phyloP scores from a whole-genome alignment of 495 filamentous ascomycete genomes.

The Xylaria castorea region DNA sequence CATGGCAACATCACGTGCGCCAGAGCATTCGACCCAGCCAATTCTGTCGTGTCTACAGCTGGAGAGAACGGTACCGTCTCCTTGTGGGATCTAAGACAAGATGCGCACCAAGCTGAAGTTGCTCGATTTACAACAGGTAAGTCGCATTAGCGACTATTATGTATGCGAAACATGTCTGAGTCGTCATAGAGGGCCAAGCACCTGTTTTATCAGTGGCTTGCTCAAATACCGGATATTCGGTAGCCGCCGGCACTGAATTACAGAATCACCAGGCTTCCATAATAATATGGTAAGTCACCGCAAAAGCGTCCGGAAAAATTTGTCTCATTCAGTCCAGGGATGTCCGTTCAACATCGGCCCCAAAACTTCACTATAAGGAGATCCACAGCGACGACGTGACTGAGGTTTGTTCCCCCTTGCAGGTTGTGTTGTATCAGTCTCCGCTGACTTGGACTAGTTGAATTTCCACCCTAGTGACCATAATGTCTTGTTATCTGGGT shows the following conservation, averaged over 20 bases:
- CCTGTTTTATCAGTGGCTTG: constrained; percentile 75
- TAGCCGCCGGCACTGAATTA: constrained; percentile 83
- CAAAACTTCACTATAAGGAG: constrained; percentile 73
- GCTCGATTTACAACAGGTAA: constrained; percentile 55
- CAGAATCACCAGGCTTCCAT: constrained; percentile 74
- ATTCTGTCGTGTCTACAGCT: constrained; percentile 59
- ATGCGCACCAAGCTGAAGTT: constrained; percentile 41
- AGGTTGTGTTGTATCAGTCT: not conserved
- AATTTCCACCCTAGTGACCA: constrained; percentile 71
- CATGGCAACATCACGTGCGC: constrained; percentile 66
- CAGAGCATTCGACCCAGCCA: constrained; percentile 50
- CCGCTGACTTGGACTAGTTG: constrained; percentile 52
- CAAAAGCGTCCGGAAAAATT: not conserved
- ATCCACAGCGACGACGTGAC: constrained; percentile 94
- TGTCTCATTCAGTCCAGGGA: constrained; percentile 60
- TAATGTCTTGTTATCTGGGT: constrained; percentile 77
- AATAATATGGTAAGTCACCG: constrained; percentile 67
- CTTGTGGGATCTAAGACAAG: constrained; percentile 62
- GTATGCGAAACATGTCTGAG: constrained; percentile 29
- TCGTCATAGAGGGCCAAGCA: constrained; percentile 44
- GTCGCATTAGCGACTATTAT: constrained; percentile 55
- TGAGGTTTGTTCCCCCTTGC: constrained; percentile 56
- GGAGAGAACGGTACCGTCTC: constrained; percentile 67
- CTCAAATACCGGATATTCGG: constrained; percentile 59
- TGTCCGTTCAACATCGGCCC: constrained; percentile 61